Conservation (phyloP, 2,329 filamentous ascomycete genomes). For the Macrophomina tecta region DNA sequence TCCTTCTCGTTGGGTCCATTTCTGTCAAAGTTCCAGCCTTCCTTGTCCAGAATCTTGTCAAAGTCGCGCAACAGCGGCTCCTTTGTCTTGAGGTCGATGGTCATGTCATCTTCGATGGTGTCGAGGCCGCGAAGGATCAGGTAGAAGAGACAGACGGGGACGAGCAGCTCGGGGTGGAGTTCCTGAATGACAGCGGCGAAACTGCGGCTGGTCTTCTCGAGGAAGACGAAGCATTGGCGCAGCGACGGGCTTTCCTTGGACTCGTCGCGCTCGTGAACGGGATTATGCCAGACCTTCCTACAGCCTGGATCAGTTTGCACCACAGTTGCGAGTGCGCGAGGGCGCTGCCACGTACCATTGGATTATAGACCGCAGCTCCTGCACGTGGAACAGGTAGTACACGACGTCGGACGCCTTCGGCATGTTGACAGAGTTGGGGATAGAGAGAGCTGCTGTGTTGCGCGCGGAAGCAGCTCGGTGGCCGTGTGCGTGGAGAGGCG, state of each 20-base stretch:
- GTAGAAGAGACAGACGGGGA: slow-evolving; percentile 92
- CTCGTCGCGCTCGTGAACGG: slow-evolving; percentile 82
- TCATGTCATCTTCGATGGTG: slow-evolving; percentile 99
- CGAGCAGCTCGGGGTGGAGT: slow-evolving; percentile 89
- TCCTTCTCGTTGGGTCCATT: slow-evolving; percentile 95
- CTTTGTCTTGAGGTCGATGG: slow-evolving; percentile 79
- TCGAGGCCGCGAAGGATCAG: slow-evolving; percentile 89
- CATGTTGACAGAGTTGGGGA: slow-evolving; percentile 36
- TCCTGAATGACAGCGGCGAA: slow-evolving; percentile 95
- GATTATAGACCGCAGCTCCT: slow-evolving; percentile 79
- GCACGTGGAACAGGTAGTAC: slow-evolving; percentile 78
- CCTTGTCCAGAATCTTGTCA: slow-evolving; percentile 75
- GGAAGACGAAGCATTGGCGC: slow-evolving; percentile 82
- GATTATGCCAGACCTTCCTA: slow-evolving; percentile 97
- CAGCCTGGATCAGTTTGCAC: slow-evolving; percentile 22
- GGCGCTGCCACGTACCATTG: slow-evolving; percentile 72
- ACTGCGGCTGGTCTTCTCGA: slow-evolving; percentile 88
- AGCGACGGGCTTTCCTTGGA: slow-evolving; percentile 76
- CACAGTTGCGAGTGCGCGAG: slow-evolving; percentile 13
- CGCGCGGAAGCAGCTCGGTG: not conserved
- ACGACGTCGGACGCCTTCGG: slow-evolving; percentile 57
- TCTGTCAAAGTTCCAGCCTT: slow-evolving; percentile 88
- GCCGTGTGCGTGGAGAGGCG: not conserved
- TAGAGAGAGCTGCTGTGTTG: not conserved
- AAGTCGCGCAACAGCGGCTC: slow-evolving; percentile 86